phyloP scores from a whole-genome alignment of 768 basidiomycete species.

The Hydnum rufescens region DNA sequence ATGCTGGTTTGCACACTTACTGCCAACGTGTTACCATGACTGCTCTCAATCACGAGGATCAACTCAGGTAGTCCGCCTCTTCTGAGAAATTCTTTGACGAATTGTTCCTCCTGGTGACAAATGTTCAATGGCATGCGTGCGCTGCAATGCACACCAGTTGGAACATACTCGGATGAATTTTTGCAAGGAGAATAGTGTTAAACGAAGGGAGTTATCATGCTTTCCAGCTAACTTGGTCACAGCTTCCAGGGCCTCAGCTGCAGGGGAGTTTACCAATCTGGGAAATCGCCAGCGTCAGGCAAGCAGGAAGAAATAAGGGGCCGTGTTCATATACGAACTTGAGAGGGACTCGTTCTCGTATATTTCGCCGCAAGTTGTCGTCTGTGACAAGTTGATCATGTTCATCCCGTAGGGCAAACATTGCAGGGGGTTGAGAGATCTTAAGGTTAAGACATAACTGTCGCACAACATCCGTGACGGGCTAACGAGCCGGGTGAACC shows the following conservation, averaged over 20 bases:
- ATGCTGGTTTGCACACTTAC: conserved; percentile 28
- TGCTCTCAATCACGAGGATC: conserved; percentile 41
- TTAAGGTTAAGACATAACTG: conserved; percentile 68
- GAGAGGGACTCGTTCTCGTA: conserved; percentile 54
- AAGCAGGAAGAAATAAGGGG: neutral
- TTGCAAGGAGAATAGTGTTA: conserved; percentile 60
- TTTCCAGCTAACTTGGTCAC: conserved; percentile 42
- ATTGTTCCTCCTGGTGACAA: conserved; percentile 51
- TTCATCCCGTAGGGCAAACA: conserved; percentile 68
- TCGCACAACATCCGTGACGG: conserved; percentile 67
- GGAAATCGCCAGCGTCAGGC: neutral
- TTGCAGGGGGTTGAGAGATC: conserved; percentile 47
- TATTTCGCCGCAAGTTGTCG: conserved; percentile 67
- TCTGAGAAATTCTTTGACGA: conserved; percentile 56
- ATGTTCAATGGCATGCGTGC: neutral
- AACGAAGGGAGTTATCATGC: conserved; percentile 39
- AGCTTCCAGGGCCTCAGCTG: conserved; percentile 59
- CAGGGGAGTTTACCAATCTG: conserved; percentile 64
- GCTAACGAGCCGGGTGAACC: conserved; percentile 12
- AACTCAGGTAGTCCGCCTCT: conserved; percentile 53
- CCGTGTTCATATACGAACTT: conserved; percentile 31
- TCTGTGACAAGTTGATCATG: conserved; percentile 69
- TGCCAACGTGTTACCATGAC: conserved; percentile 69
- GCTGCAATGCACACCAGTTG: neutral
- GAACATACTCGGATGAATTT: conserved; percentile 50